Evolutionary conservation across 345 rosid species (phyloP), one percentile per base, ranked within the genome.

Genomic region (Bruguiera parviflora): DNA sequence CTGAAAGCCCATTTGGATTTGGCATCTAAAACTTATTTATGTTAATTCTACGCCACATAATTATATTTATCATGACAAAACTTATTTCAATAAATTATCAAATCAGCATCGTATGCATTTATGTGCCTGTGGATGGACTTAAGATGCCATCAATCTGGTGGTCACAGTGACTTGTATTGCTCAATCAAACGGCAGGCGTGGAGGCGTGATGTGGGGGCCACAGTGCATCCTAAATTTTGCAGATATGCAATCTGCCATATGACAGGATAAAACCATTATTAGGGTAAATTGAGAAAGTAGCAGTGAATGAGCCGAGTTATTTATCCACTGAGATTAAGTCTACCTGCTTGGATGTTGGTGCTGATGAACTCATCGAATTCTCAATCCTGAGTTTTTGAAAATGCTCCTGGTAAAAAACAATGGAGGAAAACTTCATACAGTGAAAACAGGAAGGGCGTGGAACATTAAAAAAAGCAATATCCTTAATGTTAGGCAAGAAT

Each of bases 121-220:
- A 56, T 20, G 59, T 56, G 59, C 31, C 59, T 0, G 16, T 0
- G 59, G 18, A 21, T 16, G 28, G 10, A 24, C 25, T 21, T 9
- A 10, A 21, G 29, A 22, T 21, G 16, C 16, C 25, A 27, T 56
- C 59, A 10, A 27, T 43, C 25, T 8, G 25, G 57, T 27, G 11
- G 53, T 94, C 83, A 94, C 35, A 91, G 61, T 18, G 95, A 84
- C 71, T 91, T 94, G 81, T 91, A 94, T 75, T 84, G 97, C 78
- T 94, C 97, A 22, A 94, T 94, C 84, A 94, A 75, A 61, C 81
- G 86, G 20, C 91, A 94, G 24, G 96, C 97, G 81, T 94, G 96
- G 70, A 91, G 97, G 67, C 96, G 91, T 52, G 98, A 94, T 64
- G 95, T 77, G 35, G 98, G 97, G 52, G 75, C 9, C 49, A 82